Conservation (phyloP, 345 rosid genomes). For the Eucalyptus cloeziana region DNA sequence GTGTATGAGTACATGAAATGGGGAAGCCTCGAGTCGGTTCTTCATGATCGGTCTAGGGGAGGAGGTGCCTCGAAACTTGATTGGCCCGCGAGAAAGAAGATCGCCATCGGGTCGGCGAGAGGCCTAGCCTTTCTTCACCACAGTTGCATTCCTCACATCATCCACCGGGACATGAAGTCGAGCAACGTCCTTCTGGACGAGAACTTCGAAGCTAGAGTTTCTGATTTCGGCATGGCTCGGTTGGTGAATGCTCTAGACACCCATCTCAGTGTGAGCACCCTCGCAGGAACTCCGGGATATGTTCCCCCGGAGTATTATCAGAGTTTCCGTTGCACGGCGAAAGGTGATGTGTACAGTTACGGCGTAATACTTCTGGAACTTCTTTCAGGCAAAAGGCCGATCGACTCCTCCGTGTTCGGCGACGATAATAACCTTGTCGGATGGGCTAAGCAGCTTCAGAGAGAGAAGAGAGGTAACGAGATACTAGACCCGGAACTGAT, state of each 20-base stretch:
- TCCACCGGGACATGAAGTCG: slow-evolving; percentile 97
- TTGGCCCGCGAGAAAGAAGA: slow-evolving; percentile 82
- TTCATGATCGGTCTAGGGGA: slow-evolving; percentile 52
- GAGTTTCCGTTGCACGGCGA: slow-evolving; percentile 91
- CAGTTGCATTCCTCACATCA: slow-evolving; percentile 96
- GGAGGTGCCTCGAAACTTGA: slow-evolving; percentile 39
- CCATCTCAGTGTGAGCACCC: slow-evolving; percentile 94
- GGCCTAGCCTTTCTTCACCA: slow-evolving; percentile 98
- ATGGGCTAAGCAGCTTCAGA: slow-evolving; percentile 82
- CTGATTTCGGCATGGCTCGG: slow-evolving; percentile 98
- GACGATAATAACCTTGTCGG: slow-evolving; percentile 94
- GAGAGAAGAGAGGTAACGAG: slow-evolving; percentile 50
- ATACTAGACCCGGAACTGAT: slow-evolving; percentile 61
- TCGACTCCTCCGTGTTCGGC: slow-evolving; percentile 69
- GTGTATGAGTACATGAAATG: slow-evolving; percentile 97
- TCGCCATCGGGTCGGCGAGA: slow-evolving; percentile 87
- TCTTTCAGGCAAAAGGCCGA: slow-evolving; percentile 89
- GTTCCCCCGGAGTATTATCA: slow-evolving; percentile 96
- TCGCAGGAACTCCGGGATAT: slow-evolving; percentile 95
- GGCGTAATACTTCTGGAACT: slow-evolving; percentile 94
- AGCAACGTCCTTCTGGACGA: slow-evolving; percentile 93
- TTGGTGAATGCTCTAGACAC: slow-evolving; percentile 87
- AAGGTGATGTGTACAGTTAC: slow-evolving; percentile 94
- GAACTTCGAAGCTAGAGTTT: slow-evolving; percentile 85
- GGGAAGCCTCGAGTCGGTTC: slow-evolving; percentile 91